A percentile compares a stretch with the other conserved stretches of the same genome.
phyloP scores from a whole-genome alignment of 306 rosid species.

The Amphicarpaea edgeworthii region DNA sequence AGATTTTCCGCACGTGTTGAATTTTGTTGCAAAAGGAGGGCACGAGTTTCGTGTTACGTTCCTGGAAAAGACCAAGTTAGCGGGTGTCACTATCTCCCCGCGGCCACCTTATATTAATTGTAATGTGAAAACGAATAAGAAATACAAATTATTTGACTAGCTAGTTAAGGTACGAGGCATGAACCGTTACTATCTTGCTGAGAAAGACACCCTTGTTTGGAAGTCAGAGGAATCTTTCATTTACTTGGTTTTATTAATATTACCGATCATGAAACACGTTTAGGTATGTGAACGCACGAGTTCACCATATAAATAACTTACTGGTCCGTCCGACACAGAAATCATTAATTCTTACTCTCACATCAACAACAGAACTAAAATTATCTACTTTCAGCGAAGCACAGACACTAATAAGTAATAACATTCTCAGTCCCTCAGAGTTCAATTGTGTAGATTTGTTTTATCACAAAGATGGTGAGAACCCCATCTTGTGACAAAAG shows the following conservation, averaged over 20 bases:
- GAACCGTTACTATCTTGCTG: no score
- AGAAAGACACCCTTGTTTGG: conserved; percentile 16
- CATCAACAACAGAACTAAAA: not conserved
- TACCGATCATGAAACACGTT: conserved; percentile 37
- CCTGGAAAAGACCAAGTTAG: conserved; percentile 23
- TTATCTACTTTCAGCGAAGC: no score
- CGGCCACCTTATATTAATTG: not conserved
- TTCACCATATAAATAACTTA: conserved; percentile 31
- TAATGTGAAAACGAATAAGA: not conserved
- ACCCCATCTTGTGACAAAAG: no score
- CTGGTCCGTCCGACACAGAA: not conserved
- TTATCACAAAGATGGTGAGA: no score
- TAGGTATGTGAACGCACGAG: conserved; percentile 8
- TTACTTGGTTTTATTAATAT: no score
- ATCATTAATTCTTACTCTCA: not conserved
- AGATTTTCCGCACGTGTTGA: conserved; percentile 34
- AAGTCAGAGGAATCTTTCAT: not conserved
- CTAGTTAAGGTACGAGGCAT: not conserved
- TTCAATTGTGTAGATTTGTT: no score
- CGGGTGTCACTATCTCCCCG: not conserved
- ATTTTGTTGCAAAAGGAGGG: not conserved
- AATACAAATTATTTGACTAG: conserved; percentile 33
- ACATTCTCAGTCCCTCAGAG: no score
- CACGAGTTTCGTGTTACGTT: conserved; percentile 38
- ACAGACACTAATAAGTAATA: no score